These are phyloP conservation scores for Moesziomyces antarcticus DNA, from an alignment of 1,284 basidiomycete species.

Conservation along the genomic window DNA sequence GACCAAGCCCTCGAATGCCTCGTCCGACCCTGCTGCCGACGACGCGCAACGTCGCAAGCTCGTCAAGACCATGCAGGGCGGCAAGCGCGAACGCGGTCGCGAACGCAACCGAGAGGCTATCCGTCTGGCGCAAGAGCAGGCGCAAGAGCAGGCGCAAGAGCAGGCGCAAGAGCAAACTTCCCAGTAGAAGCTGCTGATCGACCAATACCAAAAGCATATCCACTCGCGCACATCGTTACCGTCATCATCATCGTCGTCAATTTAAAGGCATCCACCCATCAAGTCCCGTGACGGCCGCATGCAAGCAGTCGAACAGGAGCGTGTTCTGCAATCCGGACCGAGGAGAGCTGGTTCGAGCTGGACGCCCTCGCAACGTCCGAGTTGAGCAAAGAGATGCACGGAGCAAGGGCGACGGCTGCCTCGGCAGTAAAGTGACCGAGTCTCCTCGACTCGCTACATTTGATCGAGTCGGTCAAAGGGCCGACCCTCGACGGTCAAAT, in stretches of 20 bases:
- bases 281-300: neutral
- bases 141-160: conserved; percentile 1
- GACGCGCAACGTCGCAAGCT: conserved; percentile 46
- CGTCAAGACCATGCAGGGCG: conserved; percentile 55
- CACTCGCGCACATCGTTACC: neutral
- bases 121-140: conserved; percentile 30
- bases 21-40: conserved; percentile 22
- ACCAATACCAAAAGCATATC: neutral
- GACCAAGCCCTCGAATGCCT: conserved; percentile 23
- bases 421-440: conserved; percentile 1
- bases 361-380: conserved; percentile 7
- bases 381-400: conserved; percentile 29
- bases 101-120: conserved; percentile 56
- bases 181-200: too few species aligned
- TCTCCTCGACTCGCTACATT: conserved; percentile 14
- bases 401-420: conserved; percentile 11
- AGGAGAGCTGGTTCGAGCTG: conserved; percentile 14
- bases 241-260: neutral
- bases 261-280: neutral
- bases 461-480: conserved; percentile 41
- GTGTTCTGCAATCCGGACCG: neutral
- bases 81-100: conserved; percentile 53
- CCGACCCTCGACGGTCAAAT: conserved; percentile 52
- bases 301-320: neutral
- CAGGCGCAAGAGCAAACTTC: neutral